Conservation (phyloP, 768 basidiomycete genomes). For the Russula earlei region DNA sequence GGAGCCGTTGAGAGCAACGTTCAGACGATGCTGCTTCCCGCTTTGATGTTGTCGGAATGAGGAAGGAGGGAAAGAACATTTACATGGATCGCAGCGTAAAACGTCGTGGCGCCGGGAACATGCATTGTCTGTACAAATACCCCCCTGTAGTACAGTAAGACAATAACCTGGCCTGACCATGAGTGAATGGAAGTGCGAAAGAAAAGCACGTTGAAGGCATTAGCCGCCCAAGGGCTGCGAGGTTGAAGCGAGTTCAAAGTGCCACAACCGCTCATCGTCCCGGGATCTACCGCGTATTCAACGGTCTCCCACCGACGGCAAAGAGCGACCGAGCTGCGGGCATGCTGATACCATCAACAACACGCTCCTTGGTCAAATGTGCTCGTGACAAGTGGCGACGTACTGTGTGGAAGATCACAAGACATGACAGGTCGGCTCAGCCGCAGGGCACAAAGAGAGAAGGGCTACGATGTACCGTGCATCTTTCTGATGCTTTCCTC, state of each 20-base stretch:
- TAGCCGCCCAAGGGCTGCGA: no score
- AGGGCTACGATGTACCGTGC: not conserved
- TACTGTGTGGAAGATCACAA: not conserved
- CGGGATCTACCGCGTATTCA: no score
- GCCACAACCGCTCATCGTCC: no score
- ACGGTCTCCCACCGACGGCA: no score
- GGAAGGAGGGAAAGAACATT: not conserved
- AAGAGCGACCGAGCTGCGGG: no score
- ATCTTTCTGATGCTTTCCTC: no score
- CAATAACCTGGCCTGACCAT: conserved; percentile 3
- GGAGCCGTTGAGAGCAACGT: not conserved
- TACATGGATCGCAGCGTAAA: conserved; percentile 21
- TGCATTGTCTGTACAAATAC: conserved; percentile 8
- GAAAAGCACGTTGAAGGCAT: no score
- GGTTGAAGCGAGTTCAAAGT: no score
- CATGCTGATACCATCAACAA: not conserved
- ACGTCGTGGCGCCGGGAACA: conserved; percentile 21
- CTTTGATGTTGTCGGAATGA: not conserved
- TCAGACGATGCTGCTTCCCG: not conserved
- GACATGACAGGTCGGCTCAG: not conserved
- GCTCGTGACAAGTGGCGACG: not conserved
- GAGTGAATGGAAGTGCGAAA: no score
- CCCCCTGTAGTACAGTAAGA: not conserved
- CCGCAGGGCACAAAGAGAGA: not conserved
- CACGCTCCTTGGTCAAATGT: not conserved